Evolutionary conservation across 176 grass and related monocot genomes (phyloP).

Genomic region (Ampelocalamus luodianensis): DNA sequence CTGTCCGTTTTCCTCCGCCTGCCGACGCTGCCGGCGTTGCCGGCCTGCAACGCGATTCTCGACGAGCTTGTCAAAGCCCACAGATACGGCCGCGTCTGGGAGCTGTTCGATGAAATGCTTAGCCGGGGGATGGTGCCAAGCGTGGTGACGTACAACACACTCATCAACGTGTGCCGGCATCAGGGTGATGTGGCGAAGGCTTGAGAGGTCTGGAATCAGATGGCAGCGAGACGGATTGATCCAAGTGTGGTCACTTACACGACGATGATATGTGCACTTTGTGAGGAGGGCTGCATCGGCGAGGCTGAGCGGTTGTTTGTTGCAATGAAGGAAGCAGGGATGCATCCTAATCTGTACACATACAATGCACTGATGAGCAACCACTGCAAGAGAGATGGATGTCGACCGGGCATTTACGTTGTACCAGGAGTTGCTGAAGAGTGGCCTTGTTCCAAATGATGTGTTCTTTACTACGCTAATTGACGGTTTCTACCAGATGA

Average conservation of each 20-base stretch:
- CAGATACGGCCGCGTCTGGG: conserved; percentile 40
- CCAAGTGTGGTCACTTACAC: conserved; percentile 58
- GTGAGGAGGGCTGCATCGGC: conserved; percentile 49
- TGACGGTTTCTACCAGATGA: conserved; percentile 48
- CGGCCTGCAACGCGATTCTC: conserved; percentile 48
- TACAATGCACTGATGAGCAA: conserved; percentile 62
- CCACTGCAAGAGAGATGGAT: conserved; percentile 41
- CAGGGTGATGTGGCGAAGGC: conserved; percentile 44
- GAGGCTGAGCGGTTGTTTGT: conserved; percentile 40
- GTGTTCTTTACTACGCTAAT: conserved; percentile 58
- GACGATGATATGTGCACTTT: conserved; percentile 53
- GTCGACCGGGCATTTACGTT: conserved; percentile 19
- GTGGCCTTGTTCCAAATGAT: conserved; percentile 49
- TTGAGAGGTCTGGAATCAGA: conserved; percentile 53
- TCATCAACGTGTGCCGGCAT: conserved; percentile 54
- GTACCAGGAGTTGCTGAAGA: conserved; percentile 49
- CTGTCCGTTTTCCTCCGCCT: conserved; percentile 47
- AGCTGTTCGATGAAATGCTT: conserved; percentile 61
- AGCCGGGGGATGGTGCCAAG: conserved; percentile 44
- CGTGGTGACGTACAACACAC: conserved; percentile 60
- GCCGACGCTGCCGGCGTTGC: conserved; percentile 37
- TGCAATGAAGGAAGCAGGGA: conserved; percentile 50
- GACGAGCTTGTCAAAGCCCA: conserved; percentile 42
- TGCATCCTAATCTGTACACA: conserved; percentile 54
- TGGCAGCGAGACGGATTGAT: conserved; percentile 18